Evolutionary conservation across 78 protist species (phyloP).

Genomic region (Chrysochromulina tobinii): DNA sequence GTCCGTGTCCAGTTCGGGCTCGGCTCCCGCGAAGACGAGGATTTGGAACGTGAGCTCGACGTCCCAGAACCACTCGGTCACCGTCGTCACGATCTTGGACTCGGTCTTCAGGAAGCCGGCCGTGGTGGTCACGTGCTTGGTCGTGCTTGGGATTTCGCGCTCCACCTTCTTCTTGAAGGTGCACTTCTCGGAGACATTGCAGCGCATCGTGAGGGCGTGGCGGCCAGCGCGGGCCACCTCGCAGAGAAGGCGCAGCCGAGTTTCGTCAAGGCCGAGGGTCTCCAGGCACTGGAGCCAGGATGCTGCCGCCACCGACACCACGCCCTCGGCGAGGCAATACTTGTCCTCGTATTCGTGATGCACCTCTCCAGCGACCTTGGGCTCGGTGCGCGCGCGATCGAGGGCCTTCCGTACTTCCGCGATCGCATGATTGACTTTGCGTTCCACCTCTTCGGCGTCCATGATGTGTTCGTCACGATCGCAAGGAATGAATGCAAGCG

Average conservation of each 20-base stretch:
- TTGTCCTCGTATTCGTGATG: background rate
- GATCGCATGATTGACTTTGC: too few relatives aligned
- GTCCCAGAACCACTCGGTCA: background rate
- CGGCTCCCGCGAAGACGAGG: background rate
- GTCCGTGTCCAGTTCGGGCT: background rate
- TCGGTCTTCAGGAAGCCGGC: background rate
- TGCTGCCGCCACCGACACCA: background rate
- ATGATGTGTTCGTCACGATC: too few relatives aligned
- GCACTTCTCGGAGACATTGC: background rate
- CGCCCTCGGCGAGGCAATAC: background rate
- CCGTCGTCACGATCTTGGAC: background rate
- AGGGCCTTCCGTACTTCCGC: too few relatives aligned
- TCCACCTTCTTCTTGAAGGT: too few relatives aligned
- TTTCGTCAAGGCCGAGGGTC: background rate
- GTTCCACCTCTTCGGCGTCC: too few relatives aligned
- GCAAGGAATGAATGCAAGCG: too few relatives aligned
- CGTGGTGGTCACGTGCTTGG: background rate
- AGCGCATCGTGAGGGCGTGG: background rate
- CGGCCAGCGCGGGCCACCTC: background rate
- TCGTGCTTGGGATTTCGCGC: background rate
- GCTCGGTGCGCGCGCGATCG: background rate
- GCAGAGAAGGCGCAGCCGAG: background rate
- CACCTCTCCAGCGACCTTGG: background rate
- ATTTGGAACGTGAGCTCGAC: background rate
- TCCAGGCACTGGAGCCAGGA: background rate